Percentiles rank a stretch among this genome's conserved stretches.
Evolutionary conservation across 352 stramenopile genomes (phyloP).

Genomic region (Plasmopara viticola): DNA sequence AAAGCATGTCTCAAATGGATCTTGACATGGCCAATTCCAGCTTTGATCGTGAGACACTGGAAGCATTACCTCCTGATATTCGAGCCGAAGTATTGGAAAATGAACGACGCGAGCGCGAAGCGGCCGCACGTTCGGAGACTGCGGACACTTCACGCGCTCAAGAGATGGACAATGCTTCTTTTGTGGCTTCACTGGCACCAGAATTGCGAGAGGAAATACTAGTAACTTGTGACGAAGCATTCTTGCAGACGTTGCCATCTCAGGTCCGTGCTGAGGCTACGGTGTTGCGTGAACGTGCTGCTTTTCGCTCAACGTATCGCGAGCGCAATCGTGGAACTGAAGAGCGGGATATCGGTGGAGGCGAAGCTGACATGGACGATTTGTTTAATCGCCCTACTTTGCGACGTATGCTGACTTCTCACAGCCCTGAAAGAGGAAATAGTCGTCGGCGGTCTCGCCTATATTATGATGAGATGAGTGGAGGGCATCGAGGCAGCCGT

Average conservation of each 20-base stretch:
- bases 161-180: constrained; percentile 98
- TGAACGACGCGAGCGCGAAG: constrained; percentile 89
- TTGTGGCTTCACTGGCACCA: constrained; percentile 93
- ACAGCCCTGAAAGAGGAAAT: constrained; percentile 42
- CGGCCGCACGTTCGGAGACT: constrained; percentile 50
- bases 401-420: constrained; percentile 74
- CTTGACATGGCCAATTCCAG: constrained; percentile 84
- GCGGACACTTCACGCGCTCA: constrained; percentile 92
- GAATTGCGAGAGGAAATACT: constrained; percentile 96
- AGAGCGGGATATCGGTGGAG: constrained; percentile 25
- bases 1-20: constrained; percentile 74
- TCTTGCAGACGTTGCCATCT: constrained; percentile 91
- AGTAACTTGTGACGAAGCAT: constrained; percentile 92
- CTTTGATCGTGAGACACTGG: constrained; percentile 93
- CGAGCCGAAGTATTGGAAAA: constrained; percentile 95
- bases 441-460: constrained; percentile 38
- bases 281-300: constrained; percentile 90
- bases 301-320: constrained; percentile 66
- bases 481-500: constrained; percentile 35
- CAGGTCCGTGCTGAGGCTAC: constrained; percentile 94
- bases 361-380: constrained; percentile 48
- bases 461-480: constrained; percentile 33
- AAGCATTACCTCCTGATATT: constrained; percentile 96
- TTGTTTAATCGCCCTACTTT: constrained; percentile 71
- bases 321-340: constrained; percentile 27